Evolutionary conservation across 1,139 yeast species (phyloP).

Genomic region (Blastobotrys aristatus): DNA sequence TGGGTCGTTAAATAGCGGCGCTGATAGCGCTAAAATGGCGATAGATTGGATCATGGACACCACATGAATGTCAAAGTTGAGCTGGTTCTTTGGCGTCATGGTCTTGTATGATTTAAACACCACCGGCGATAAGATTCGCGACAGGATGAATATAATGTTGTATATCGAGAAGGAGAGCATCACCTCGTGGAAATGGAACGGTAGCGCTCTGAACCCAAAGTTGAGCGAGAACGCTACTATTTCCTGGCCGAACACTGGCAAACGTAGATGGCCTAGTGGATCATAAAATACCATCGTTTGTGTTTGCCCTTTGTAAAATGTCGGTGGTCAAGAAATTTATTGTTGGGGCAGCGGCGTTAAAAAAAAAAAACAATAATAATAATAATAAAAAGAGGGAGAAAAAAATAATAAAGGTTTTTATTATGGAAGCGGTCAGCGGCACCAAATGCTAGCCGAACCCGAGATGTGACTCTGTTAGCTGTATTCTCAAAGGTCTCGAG

Average conservation of each 20-base stretch:
- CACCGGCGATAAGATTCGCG: conserved; percentile 44
- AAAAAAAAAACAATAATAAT: no score
- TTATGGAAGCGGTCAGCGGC: no score
- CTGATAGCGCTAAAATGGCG: conserved; percentile 48
- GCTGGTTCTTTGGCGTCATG: conserved; percentile 43
- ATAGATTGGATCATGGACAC: conserved; percentile 83
- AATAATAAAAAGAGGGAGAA: not conserved
- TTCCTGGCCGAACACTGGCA: conserved; percentile 16
- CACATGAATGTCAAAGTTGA: conserved; percentile 83
- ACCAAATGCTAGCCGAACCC: no score
- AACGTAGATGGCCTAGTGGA: conserved; percentile 17
- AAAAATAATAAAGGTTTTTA: no score
- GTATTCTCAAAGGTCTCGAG: no score
- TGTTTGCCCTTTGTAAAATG: no score
- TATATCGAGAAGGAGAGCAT: conserved; percentile 43
- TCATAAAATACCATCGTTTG: conserved; percentile 15
- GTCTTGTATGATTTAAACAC: conserved; percentile 48
- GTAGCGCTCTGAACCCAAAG: conserved; percentile 30
- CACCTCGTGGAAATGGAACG: conserved; percentile 50
- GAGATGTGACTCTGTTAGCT: no score
- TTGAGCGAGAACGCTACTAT: conserved; percentile 15
- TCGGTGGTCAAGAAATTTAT: not conserved
- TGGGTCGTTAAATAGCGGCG: conserved; percentile 60
- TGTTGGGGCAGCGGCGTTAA: not conserved
- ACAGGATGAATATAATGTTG: conserved; percentile 41